Base-by-base conservation (phyloP, 2,329 filamentous ascomycete genomes). In the Aspergillus sp. region DNA sequence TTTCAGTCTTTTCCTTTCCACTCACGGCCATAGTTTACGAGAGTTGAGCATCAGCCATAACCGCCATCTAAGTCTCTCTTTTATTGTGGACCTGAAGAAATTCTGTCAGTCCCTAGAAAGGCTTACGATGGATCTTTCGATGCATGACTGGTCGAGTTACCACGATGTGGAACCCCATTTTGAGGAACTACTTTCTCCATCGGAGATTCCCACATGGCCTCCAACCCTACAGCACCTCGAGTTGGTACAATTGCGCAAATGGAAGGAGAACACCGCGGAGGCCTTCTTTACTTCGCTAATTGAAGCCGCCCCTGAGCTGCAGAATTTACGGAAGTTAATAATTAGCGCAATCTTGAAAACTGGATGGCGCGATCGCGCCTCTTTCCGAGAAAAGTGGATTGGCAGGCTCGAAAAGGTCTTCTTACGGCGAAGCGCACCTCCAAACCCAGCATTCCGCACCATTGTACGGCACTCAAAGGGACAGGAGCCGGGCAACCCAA, bases 261-360 rank as follows among this genome's bases (percentile, higher is more conserved):
- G 89, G 86, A 82, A 83, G 12, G 81, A 84, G 1, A 80, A 83
- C 34, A 85, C 86, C 0, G 91, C 91, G 0, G 85, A 90, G 64
- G 86, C 85, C 56, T 90, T 97, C 65, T 89, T 97, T 64, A 82
- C 84, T 41, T 95, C 91, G 15, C 79, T 98, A 2, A 83, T 93
- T 20, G 82, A 92, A 57, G 85, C 84, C 49, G 91, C 92, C 0
- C 77, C 81, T 1, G 74, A 82, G 3, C 72, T 98, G 20, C 84
- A 81, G 0, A 77, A 85, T 57, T 81, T 98, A 22, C 87, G 91
- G 8, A 80, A 82, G 43, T 77, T 97, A 11, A 81, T 84, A 1
- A 83, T 97, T 63, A 90, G 88, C 66, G 87, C 89, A 1, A 93
- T 91, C 72, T 79, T 97, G 48, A 86, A 93, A 67, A 87, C 89